Evolutionary conservation across 2,329 filamentous ascomycete species (phyloP).

Genomic region (Calonectria pauciramosa): DNA sequence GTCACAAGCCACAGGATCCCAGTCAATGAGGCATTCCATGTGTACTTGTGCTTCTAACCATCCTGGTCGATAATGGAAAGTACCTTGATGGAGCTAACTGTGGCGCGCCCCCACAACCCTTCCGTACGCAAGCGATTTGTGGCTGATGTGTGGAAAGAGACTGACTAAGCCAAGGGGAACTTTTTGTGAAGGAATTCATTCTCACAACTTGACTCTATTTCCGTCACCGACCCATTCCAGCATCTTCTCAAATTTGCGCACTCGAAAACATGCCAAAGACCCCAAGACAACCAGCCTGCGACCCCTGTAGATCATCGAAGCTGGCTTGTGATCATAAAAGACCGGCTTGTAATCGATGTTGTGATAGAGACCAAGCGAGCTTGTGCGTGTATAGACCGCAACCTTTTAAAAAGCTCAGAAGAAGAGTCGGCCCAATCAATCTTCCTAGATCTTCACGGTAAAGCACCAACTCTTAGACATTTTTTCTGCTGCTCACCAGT

Average conservation of each 20-base stretch:
- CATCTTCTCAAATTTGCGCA: background rate
- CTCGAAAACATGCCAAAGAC: background rate
- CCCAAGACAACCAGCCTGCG: slow-evolving; percentile 35
- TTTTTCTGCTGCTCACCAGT: background rate
- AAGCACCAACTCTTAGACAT: background rate
- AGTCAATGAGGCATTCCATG: no score
- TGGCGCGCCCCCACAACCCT: background rate
- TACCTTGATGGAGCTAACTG: background rate
- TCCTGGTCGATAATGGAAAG: background rate
- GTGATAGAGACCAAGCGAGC: slow-evolving; percentile 10
- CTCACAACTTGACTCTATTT: background rate
- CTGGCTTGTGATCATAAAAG: slow-evolving; percentile 44
- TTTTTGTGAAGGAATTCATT: background rate
- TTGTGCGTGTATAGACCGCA: slow-evolving; percentile 15
- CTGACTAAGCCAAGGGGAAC: background rate
- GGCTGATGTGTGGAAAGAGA: background rate
- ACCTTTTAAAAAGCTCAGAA: slow-evolving; percentile 24
- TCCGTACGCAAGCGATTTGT: background rate
- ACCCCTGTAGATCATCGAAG: slow-evolving; percentile 47
- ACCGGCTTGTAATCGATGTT: slow-evolving; percentile 45
- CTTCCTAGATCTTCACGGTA: background rate
- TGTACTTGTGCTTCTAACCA: background rate
- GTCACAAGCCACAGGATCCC: no score
- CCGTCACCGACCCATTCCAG: background rate
- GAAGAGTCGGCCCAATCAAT: background rate